Conservation (phyloP, 257 asterid genomes). For the Penstemon barbatus region DNA sequence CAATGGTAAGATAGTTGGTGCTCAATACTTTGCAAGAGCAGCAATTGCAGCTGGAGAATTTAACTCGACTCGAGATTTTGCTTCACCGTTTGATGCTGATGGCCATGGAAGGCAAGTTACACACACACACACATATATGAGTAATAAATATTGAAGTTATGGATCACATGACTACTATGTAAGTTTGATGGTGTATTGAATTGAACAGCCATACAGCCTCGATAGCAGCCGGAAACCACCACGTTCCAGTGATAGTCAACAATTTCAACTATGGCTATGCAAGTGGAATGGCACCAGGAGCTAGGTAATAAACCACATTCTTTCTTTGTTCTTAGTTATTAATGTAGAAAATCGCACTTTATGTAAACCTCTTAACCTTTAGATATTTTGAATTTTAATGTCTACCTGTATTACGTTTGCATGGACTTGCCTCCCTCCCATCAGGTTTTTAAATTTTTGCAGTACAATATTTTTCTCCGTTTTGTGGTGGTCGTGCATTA, state of each 20-base stretch:
- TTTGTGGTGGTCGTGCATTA: too few species aligned
- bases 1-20: slow-evolving; percentile 64
- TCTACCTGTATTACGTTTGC: too few species aligned
- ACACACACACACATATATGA: not conserved
- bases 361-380: too few species aligned
- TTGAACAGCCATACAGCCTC: slow-evolving; percentile 72
- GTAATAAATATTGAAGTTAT: too few species aligned
- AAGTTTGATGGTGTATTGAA: slow-evolving; percentile 14
- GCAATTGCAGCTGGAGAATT: slow-evolving; percentile 65
- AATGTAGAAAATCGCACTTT: not conserved
- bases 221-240: slow-evolving; percentile 71
- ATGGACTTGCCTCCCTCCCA: too few species aligned
- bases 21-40: slow-evolving; percentile 64
- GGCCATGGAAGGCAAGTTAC: slow-evolving; percentile 75
- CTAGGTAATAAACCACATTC: slow-evolving; percentile 42
- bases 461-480: too few species aligned
- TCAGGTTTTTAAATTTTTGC: too few species aligned
- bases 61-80: slow-evolving; percentile 49
- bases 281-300: slow-evolving; percentile 87
- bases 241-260: slow-evolving; percentile 46
- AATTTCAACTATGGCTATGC: slow-evolving; percentile 62
- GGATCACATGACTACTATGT: too few species aligned
- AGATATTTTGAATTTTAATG: too few species aligned
- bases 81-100: slow-evolving; percentile 73
- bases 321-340: not conserved